Percentiles rank a stretch among this genome's conserved stretches.
Conservation (phyloP, 139 green algal genomes). For the Chloropicon primus region DNA sequence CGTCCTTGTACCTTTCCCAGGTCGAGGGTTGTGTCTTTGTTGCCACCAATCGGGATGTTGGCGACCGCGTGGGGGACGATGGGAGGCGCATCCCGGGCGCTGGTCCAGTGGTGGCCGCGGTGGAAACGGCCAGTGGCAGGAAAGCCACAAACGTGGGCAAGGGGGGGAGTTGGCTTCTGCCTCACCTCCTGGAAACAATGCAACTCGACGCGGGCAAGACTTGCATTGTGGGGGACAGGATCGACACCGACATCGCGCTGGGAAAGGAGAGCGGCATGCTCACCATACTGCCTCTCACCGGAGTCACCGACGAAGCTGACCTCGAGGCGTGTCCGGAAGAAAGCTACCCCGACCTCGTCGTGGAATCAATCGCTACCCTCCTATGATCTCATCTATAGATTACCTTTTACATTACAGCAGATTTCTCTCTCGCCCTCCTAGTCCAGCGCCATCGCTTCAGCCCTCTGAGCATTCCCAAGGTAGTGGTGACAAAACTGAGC, state of each 20-base stretch:
- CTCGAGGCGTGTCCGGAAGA: neutral
- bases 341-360: neutral
- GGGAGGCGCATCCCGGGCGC: slow-evolving; percentile 52
- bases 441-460: too few species aligned
- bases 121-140: slow-evolving; percentile 15
- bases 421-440: too few species aligned
- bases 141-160: slow-evolving; percentile 37
- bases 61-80: slow-evolving; percentile 29
- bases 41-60: slow-evolving; percentile 39
- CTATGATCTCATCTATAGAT: too few species aligned
- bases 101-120: slow-evolving; percentile 28
- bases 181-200: slow-evolving; percentile 31
- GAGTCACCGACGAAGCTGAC: slow-evolving; percentile 17
- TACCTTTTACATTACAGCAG: too few species aligned
- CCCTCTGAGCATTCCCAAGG: too few species aligned
- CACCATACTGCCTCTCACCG: slow-evolving; percentile 39
- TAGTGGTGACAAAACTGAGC: too few species aligned
- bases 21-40: slow-evolving; percentile 43
- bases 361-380: neutral
- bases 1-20: slow-evolving; percentile 30
- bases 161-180: slow-evolving; percentile 46
- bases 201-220: slow-evolving; percentile 20
- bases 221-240: slow-evolving; percentile 42
- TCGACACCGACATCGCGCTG: slow-evolving; percentile 54
- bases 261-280: slow-evolving; percentile 29